Base-by-base conservation (phyloP, 441 rosid species). In the Lepidium campestre region DNA sequence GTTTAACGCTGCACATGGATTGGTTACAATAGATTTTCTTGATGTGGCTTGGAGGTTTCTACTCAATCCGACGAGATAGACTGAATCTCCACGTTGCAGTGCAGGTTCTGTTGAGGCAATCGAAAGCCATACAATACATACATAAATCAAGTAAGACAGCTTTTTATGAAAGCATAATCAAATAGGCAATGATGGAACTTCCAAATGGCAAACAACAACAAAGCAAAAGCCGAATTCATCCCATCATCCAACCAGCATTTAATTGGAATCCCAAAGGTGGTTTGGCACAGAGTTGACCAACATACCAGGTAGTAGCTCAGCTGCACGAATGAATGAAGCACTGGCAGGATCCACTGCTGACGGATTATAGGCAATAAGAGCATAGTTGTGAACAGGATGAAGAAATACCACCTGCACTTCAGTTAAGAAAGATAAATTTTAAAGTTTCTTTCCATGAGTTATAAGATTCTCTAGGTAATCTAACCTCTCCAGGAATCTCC, bases 401-500 rank as follows among this genome's bases (percentile, higher is more conserved):
- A 94, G 97, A 73, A 91, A 94, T 68, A 91, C 91, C 73, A 94
- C 94, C 99, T 91, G 85, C 66, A 79, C 57, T 64, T 35, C 48
- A 72, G 54, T 62, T 20, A 70, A 19, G 68, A 17, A 49, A 71
- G 57, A 68, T 78, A 48, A 76, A 65, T 57, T 71, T 56, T 59
- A 67, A 62, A 37, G 55, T 47, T 57, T 76, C 64, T 20, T 37
- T 45, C 45, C 13, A 36, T 37, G 65, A 54, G 41, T 46, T 49
- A 12, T 27, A 57, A 67, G 36, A 31, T 55, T 37, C 47, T 27
- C 29, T n/a, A 39, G 29, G 34, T 67, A 65, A 56, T 27, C 63
- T 77, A 78, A 94, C 98, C 97, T 91, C 91, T 65, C 98, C 99
- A 17, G 98, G 98, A 81, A 91, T 85, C 85, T 94, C 99, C 70